A percentile compares a stretch with the other conserved stretches of the same genome.
Conservation (phyloP, 2,329 filamentous ascomycete genomes). For the Pseudocercospora fuligena region DNA sequence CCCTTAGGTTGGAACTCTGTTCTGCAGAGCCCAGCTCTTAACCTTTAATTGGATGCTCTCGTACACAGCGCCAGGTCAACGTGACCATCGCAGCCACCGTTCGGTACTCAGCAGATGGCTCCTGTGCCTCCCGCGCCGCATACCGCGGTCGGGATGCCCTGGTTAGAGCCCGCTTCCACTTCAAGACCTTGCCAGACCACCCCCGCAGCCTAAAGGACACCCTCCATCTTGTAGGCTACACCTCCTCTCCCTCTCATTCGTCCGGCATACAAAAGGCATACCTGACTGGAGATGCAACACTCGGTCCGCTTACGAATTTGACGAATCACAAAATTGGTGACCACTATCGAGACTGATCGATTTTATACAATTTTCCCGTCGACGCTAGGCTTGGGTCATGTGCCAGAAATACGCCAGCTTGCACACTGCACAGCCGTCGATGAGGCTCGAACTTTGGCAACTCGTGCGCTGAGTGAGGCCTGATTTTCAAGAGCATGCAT, state of each 20-base stretch:
- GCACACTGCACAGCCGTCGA: neutral
- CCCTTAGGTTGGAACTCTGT: constrained; percentile 8
- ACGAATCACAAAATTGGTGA: constrained; percentile 1
- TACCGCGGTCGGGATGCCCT: constrained; percentile 8
- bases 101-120: constrained; percentile 12
- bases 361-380: neutral
- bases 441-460: neutral
- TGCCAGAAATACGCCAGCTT: neutral
- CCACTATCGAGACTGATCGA: neutral
- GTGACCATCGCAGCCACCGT: constrained; percentile 2
- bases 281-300: neutral
- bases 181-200: constrained; percentile 2
- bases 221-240: neutral
- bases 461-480: constrained; percentile 2
- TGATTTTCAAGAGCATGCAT: neutral
- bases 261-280: neutral
- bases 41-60: constrained; percentile 4
- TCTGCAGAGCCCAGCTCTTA: constrained; percentile 6
- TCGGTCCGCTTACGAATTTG: neutral
- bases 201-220: neutral
- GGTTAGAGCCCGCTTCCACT: neutral
- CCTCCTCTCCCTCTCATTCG: constrained; percentile 2
- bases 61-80: constrained; percentile 1
- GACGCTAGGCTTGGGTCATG: neutral
- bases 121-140: constrained; percentile 13